phyloP scores from a whole-genome alignment of 371 early-diverging fungal genomes.

The Parasitella parasitica region DNA sequence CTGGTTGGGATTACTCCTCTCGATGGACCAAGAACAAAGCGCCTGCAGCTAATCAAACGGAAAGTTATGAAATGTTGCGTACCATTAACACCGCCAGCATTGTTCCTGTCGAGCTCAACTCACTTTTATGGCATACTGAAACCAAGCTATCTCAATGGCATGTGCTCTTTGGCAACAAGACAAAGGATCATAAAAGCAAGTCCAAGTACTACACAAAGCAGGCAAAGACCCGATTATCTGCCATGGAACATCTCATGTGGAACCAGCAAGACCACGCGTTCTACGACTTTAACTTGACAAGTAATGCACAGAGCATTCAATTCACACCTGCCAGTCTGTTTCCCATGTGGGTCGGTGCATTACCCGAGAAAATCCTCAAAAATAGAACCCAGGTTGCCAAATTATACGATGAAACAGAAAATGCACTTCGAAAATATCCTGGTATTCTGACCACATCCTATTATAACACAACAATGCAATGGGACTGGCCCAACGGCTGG shows the following conservation, averaged over 20 bases:
- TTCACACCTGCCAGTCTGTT: constrained; percentile 44
- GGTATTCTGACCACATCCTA: constrained; percentile 74
- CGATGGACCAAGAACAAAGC: constrained; percentile 62
- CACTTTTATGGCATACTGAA: constrained; percentile 77
- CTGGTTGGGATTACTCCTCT: constrained; percentile 88
- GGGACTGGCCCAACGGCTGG: constrained; percentile 92
- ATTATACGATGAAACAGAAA: constrained; percentile 36
- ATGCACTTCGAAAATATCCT: constrained; percentile 33
- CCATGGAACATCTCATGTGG: constrained; percentile 55
- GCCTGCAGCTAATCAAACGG: constrained; percentile 21
- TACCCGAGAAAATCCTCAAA: constrained; percentile 28
- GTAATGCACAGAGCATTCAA: constrained; percentile 24
- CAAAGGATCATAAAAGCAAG: constrained; percentile 15
- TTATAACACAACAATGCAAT: constrained; percentile 69
- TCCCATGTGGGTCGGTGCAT: constrained; percentile 52
- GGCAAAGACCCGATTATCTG: constrained; percentile 41
- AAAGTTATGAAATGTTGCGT: constrained; percentile 41
- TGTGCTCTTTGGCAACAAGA: constrained; percentile 20
- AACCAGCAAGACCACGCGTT: constrained; percentile 43
- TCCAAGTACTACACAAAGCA: constrained; percentile 31
- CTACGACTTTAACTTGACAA: constrained; percentile 58
- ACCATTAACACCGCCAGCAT: constrained; percentile 61
- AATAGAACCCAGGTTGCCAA: constrained; percentile 14
- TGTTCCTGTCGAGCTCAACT: constrained; percentile 87
- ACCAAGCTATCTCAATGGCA: constrained; percentile 56